These are phyloP conservation scores for Talaromyces sp. DNA, from an alignment of 2,329 filamentous ascomycete genomes.

Conservation along the genomic window DNA sequence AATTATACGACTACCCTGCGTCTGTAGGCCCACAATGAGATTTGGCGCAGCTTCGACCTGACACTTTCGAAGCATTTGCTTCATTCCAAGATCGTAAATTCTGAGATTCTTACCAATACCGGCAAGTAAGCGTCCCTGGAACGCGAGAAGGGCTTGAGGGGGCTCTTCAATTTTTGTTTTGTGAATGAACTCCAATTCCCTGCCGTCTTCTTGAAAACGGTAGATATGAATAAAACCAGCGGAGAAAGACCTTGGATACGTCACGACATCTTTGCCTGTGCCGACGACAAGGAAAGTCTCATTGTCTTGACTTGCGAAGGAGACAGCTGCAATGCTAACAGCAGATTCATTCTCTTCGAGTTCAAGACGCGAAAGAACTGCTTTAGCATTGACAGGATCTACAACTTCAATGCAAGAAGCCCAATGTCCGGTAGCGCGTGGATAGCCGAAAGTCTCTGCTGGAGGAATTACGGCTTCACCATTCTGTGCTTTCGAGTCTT, in stretches of 20 bases:
- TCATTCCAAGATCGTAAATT: slow-evolving; percentile 90
- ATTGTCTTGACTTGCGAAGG: slow-evolving; percentile 83
- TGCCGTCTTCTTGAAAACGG: slow-evolving; percentile 81
- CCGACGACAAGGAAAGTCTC: slow-evolving; percentile 92
- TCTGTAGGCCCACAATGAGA: slow-evolving; percentile 83
- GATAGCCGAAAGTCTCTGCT: slow-evolving; percentile 83
- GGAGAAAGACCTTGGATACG: slow-evolving; percentile 70
- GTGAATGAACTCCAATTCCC: slow-evolving; percentile 87
- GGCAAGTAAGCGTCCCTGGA: slow-evolving; percentile 85
- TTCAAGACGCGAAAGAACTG: slow-evolving; percentile 73
- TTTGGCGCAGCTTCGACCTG: slow-evolving; percentile 75
- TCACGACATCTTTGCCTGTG: slow-evolving; percentile 83
- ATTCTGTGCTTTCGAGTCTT: slow-evolving; percentile 67
- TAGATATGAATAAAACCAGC: slow-evolving; percentile 91
- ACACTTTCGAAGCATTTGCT: slow-evolving; percentile 86
- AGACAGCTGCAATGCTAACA: slow-evolving; percentile 76
- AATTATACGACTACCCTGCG: slow-evolving; percentile 85
- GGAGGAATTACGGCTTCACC: slow-evolving; percentile 69
- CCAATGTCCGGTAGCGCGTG: slow-evolving; percentile 80
- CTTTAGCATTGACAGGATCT: slow-evolving; percentile 73
- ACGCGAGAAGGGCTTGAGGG: slow-evolving; percentile 82
- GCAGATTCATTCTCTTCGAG: slow-evolving; percentile 88
- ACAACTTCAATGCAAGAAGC: slow-evolving; percentile 92
- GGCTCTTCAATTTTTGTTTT: slow-evolving; percentile 91
- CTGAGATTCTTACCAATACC: slow-evolving; percentile 78